Evolutionary conservation across 257 asterid species (phyloP), one percentile per base, ranked within the genome.

Genomic region (Anisodus acutangulus): DNA sequence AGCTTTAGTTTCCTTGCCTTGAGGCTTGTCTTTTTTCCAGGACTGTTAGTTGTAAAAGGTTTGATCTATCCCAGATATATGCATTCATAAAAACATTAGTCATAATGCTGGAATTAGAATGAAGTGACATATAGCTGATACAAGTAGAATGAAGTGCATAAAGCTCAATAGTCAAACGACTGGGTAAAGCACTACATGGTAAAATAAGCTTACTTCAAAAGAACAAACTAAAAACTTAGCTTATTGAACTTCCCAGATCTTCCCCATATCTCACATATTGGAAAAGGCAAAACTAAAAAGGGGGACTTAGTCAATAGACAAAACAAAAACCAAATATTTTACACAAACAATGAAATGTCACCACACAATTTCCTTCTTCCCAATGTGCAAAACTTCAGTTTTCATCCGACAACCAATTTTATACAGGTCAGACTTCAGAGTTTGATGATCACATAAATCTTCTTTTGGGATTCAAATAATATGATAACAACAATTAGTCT

Each of bases 361-460:
- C 19, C 39, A 41, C 60, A 19, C 16, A 47, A 11, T 74, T 74
- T 49, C 82, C 82, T 53, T 76, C 63, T 51, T 53, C 26, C 81
- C 19, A 26, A 31, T 31, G 31, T 31, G 31, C 82, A 13, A 26
- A 26, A 12, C 63, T 76, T 51, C 81, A 76, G 45, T 76, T 49
- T 22, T 51, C 8, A 13, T 9, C 81, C 19, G 43, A 22, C 7
- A 3, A 19, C 80, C 26, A 51, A 78, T 78, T 69, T 31, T 31
- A 53, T 53, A 53, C 64, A 78, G 41, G 63, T 74, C 62, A 49
- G 62, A 51, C 62, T 9, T 74, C 62, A 49, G 62, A 51, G 81
- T 45, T 22, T 26, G 5, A 74, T 45, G 63, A 41, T 78, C 6
- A 53, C 31, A 31, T 78, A 69, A 68, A 8, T 68, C 4, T 69